Percentiles rank a stretch among this genome's conserved stretches.
These are phyloP conservation scores for Camelina neglecta DNA, from an alignment of 345 rosid species.

Conservation along the genomic window DNA sequence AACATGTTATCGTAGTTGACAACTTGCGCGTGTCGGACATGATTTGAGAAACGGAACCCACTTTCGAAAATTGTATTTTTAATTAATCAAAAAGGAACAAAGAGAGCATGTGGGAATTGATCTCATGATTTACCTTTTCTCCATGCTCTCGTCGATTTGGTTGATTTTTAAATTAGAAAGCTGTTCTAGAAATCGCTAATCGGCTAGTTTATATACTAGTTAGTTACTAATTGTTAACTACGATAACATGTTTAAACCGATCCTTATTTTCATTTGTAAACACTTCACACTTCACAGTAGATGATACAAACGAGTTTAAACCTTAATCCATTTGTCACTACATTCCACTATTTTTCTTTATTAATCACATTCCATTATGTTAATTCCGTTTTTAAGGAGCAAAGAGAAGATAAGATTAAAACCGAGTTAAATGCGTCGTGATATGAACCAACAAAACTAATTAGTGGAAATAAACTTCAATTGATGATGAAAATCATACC, in stretches of 20 bases:
- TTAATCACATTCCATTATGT: background rate
- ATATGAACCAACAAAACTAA: background rate
- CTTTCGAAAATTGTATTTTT: background rate
- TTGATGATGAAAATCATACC: background rate
- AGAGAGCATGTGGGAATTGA: slow-evolving; percentile 12
- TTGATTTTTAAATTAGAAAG: background rate
- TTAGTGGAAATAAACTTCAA: background rate
- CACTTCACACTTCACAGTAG: background rate
- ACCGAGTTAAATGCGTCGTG: background rate
- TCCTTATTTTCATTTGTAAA: background rate
- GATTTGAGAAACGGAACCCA: slow-evolving; percentile 7
- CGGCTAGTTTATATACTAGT: background rate
- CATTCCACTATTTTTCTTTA: too few species aligned
- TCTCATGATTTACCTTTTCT: slow-evolving; percentile 3
- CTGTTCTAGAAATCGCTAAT: background rate
- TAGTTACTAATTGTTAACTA: background rate
- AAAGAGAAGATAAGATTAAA: background rate
- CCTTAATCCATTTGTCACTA: background rate
- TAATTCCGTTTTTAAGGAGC: background rate
- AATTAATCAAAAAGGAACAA: slow-evolving; percentile 5
- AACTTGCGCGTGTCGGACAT: slow-evolving; percentile 19
- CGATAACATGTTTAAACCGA: background rate
- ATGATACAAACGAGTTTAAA: background rate
- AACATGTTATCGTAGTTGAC: background rate
- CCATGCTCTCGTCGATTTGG: background rate